Evolutionary conservation across 345 rosid species (phyloP).

Genomic region (Eucalyptus viminalis): DNA sequence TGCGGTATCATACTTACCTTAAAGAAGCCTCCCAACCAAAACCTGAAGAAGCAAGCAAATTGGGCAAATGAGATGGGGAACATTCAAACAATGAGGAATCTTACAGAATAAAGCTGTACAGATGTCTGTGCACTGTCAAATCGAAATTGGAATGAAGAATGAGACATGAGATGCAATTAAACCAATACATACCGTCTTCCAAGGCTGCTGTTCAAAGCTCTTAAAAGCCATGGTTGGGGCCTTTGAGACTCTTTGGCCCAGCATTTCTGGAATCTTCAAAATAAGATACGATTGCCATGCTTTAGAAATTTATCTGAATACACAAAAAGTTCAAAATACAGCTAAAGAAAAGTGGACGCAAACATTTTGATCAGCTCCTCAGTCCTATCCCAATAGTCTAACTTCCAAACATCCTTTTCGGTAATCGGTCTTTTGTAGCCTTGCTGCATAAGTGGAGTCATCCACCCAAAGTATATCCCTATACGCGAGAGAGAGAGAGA

Average conservation of each 20-base stretch:
- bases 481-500: background rate
- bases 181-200: slow-evolving; percentile 52
- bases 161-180: background rate
- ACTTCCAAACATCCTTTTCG: slow-evolving; percentile 87
- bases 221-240: slow-evolving; percentile 78
- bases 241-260: slow-evolving; percentile 67
- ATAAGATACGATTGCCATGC: background rate
- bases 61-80: background rate
- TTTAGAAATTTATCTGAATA: background rate
- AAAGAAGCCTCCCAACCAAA: slow-evolving; percentile 85
- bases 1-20: slow-evolving; percentile 34
- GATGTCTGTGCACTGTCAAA: background rate
- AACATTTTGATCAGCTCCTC: slow-evolving; percentile 61
- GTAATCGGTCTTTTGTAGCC: slow-evolving; percentile 83
- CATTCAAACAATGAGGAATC: background rate
- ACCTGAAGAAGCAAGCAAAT: slow-evolving; percentile 28
- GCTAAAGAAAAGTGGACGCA: background rate
- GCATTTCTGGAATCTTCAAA: slow-evolving; percentile 58
- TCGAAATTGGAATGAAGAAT: background rate
- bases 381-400: slow-evolving; percentile 92
- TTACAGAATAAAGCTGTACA: background rate
- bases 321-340: background rate
- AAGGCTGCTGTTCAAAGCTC: slow-evolving; percentile 75
- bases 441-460: slow-evolving; percentile 78
- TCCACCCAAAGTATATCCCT: slow-evolving; percentile 81